Base-by-base conservation (phyloP, 345 rosid genomes). In the Eucalyptus brandiana region DNA sequence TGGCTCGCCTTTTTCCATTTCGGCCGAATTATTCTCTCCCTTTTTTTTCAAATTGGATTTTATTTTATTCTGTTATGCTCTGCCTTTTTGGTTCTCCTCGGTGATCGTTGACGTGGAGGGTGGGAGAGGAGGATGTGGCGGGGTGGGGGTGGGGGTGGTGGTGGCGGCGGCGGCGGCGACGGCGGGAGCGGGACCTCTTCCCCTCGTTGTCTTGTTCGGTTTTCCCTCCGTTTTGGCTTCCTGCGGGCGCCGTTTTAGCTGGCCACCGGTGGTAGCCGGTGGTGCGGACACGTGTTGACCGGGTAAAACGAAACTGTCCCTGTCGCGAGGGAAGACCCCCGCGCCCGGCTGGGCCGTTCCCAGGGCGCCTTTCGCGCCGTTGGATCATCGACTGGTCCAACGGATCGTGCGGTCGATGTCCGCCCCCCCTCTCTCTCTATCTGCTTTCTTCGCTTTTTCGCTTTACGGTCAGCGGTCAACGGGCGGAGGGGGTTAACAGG, bases 201-300 rank as follows among this genome's bases (percentile, higher is more conserved):
- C 6, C 3, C 44, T 72, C 26, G 9, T 65, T 7, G 81, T 72
- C 24, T 37, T 6, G 4, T 6, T 65, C 88, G 32, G 44, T 88
- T 54, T 69, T 69, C 14, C 56, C 14, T 40, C 87, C 60, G 89
- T 54, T 21, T 21, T 21, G 87, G 53, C 44, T 51, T 47, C 83
- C 48, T 51, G 60, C 86, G 89, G 45, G 85, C 89, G 86, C 89
- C 86, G 85, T 67, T 80, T 67, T 67, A 19, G 58, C 26, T 18
- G 80, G 32, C 53, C n/a, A 34, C 50, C 45, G 83, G 28, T 12
- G 8, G 28, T 11, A 37, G 83, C 88, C 92, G 87, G 93, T 89
- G 24, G 11, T 19, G 12, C 62, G 2, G 89, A 92, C 93, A 93
- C 94, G 92, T 93, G 94, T 89, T 93, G 94, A 90, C 81, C 87